These are phyloP conservation scores for Lizonia empirigonia DNA, from an alignment of 2,329 filamentous ascomycete species.

Conservation along the genomic window DNA sequence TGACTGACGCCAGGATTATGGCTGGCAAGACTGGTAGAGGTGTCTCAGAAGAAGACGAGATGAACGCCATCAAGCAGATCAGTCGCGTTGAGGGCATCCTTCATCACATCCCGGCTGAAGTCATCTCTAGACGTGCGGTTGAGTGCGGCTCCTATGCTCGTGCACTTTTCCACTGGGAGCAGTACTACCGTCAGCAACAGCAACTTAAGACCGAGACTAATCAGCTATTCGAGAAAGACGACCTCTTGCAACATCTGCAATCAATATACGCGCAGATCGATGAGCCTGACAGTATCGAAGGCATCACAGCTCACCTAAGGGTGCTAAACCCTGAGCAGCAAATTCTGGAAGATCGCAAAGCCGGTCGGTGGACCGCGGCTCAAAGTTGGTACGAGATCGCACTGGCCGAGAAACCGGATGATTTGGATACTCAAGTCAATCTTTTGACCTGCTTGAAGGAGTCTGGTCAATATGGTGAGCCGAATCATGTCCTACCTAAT, in stretches of 20 bases:
- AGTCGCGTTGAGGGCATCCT: slow-evolving; percentile 75
- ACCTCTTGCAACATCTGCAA: slow-evolving; percentile 78
- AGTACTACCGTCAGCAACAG: slow-evolving; percentile 71
- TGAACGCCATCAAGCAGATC: slow-evolving; percentile 60
- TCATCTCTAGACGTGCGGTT: slow-evolving; percentile 83
- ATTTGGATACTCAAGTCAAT: slow-evolving; percentile 78
- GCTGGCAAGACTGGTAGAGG: slow-evolving; percentile 53
- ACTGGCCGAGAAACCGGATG: slow-evolving; percentile 76
- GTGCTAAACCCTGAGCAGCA: slow-evolving; percentile 93
- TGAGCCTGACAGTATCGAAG: slow-evolving; percentile 94
- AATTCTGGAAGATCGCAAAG: slow-evolving; percentile 88
- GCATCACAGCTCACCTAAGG: slow-evolving; percentile 85
- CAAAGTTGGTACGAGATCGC: slow-evolving; percentile 98
- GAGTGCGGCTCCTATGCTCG: slow-evolving; percentile 92
- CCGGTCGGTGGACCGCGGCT: slow-evolving; percentile 89
- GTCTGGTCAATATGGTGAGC: slow-evolving; percentile 88
- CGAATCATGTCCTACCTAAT: neutral
- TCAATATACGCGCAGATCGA: slow-evolving; percentile 97
- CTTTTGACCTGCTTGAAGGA: slow-evolving; percentile 88
- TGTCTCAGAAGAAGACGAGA: slow-evolving; percentile 56
- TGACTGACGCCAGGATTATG: slow-evolving; percentile 48
- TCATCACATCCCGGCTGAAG: slow-evolving; percentile 68
- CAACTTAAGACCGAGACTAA: slow-evolving; percentile 52
- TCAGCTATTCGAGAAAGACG: slow-evolving; percentile 59
- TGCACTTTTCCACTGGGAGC: slow-evolving; percentile 92